Evolutionary conservation across 257 asterid genomes (phyloP).

Genomic region (Solanum paucissectum): DNA sequence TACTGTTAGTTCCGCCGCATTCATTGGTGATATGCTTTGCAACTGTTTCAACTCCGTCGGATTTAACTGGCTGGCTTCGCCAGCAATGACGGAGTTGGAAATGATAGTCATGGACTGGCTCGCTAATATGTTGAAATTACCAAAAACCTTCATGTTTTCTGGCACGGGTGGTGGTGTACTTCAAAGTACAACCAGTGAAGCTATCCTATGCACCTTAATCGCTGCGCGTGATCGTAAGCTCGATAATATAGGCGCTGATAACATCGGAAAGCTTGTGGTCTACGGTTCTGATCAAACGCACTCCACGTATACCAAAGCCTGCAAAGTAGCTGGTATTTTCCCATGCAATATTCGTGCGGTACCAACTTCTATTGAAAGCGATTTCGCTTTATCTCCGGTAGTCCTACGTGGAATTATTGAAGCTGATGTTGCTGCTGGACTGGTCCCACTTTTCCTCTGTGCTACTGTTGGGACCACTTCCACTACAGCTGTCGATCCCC

Average conservation of each 20-base stretch:
- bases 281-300: conserved; percentile 25
- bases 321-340: conserved; percentile 20
- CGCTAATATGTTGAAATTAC: conserved; percentile 14
- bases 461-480: conserved; percentile 26
- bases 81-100: conserved; percentile 24
- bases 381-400: conserved; percentile 8
- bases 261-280: conserved; percentile 9
- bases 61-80: conserved; percentile 25
- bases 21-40: conserved; percentile 22
- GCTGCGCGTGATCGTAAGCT: conserved; percentile 19
- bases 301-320: conserved; percentile 15
- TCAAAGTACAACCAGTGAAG: conserved; percentile 23
- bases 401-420: conserved; percentile 3
- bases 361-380: conserved; percentile 3
- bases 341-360: conserved; percentile 16
- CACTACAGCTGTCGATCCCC: conserved; percentile 12
- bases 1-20: conserved; percentile 21
- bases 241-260: neutral
- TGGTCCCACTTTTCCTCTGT: conserved; percentile 21
- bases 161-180: conserved; percentile 26
- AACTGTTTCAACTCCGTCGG: conserved; percentile 23
- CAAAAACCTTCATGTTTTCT: conserved; percentile 15
- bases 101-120: conserved; percentile 31
- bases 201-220: conserved; percentile 9
- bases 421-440: conserved; percentile 9